These are phyloP conservation scores for Odonthalia washingtoniensis DNA, from an alignment of 31 red algal species.

Conservation along the genomic window DNA sequence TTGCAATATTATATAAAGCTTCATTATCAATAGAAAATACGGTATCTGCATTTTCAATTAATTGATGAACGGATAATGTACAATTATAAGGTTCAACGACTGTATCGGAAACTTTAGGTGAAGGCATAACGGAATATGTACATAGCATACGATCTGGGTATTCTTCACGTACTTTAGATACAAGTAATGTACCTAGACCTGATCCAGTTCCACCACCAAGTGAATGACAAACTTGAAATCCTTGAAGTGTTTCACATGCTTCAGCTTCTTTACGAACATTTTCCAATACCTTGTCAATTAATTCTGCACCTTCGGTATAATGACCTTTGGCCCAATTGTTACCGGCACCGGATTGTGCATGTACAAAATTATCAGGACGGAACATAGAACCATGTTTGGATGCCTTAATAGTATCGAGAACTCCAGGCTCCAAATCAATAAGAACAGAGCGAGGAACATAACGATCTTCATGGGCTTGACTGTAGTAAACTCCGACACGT, in stretches of 20 bases:
- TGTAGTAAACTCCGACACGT: conserved; percentile 96
- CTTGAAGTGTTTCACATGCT: conserved; percentile 97
- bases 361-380: conserved; percentile 95
- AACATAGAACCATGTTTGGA: conserved; percentile 74
- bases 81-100: conserved; percentile 99
- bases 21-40: conserved; percentile 99
- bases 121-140: conserved; percentile 99
- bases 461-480: conserved; percentile 81
- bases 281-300: conserved; percentile 91
- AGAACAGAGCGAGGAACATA: conserved; percentile 96
- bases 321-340: conserved; percentile 99
- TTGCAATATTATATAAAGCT: conserved; percentile 96
- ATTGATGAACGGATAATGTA: conserved; percentile 97
- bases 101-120: conserved; percentile 97
- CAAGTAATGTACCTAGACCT: too few relatives aligned
- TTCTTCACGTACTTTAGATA: conserved; percentile 99
- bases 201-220: conserved; percentile 99
- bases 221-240: conserved; percentile 99
- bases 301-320: conserved; percentile 99
- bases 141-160: conserved; percentile 99
- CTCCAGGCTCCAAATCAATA: conserved; percentile 96
- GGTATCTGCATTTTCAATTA: conserved; percentile 98
- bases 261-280: conserved; percentile 91
- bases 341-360: conserved; percentile 92
- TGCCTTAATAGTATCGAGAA: conserved; percentile 83